Percentiles rank a stretch among this genome's conserved stretches.
Conservation (phyloP, 2,329 filamentous ascomycete genomes). For the Zelopaecilomyces penicillatus region DNA sequence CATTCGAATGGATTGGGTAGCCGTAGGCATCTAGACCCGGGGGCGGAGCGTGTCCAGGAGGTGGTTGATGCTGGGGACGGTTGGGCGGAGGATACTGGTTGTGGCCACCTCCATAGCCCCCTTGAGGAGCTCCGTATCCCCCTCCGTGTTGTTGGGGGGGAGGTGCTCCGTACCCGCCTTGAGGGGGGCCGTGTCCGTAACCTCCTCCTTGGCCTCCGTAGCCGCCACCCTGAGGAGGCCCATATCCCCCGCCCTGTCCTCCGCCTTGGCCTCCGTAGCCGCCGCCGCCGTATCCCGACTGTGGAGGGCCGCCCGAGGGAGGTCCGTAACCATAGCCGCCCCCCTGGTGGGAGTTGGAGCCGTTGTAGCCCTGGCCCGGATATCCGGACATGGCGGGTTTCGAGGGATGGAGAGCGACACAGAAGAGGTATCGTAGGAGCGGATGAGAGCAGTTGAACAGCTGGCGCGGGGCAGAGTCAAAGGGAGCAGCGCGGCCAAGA, state of each 20-base stretch:
- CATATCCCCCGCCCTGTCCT: conserved; percentile 16
- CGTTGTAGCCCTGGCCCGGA: conserved; percentile 33
- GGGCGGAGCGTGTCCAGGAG: conserved; percentile 33
- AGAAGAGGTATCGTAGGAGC: background rate
- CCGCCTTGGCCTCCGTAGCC: conserved; percentile 15
- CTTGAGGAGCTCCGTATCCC: conserved; percentile 11
- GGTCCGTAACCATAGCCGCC: conserved; percentile 22
- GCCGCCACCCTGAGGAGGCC: conserved; percentile 16
- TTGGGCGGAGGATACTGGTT: conserved; percentile 14
- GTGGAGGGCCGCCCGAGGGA: conserved; percentile 13
- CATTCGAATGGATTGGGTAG: conserved; percentile 27
- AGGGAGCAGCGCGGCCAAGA: no score
- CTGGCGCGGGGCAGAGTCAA: no score
- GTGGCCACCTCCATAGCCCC: conserved; percentile 11
- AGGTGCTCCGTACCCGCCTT: conserved; percentile 8
- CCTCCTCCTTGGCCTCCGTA: conserved; percentile 16
- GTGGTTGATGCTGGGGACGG: conserved; percentile 13
- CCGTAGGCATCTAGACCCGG: conserved; percentile 37
- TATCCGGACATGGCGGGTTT: conserved; percentile 28
- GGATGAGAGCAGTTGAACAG: no score
- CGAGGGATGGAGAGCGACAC: conserved; percentile 6
- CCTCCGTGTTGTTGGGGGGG: conserved; percentile 15
- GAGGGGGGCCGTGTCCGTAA: conserved; percentile 15
- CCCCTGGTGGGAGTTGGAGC: conserved; percentile 22
- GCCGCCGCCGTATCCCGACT: conserved; percentile 13